These are phyloP conservation scores for Hypoxylon sp. DNA, from an alignment of 2,329 filamentous ascomycete species.

Conservation along the genomic window DNA sequence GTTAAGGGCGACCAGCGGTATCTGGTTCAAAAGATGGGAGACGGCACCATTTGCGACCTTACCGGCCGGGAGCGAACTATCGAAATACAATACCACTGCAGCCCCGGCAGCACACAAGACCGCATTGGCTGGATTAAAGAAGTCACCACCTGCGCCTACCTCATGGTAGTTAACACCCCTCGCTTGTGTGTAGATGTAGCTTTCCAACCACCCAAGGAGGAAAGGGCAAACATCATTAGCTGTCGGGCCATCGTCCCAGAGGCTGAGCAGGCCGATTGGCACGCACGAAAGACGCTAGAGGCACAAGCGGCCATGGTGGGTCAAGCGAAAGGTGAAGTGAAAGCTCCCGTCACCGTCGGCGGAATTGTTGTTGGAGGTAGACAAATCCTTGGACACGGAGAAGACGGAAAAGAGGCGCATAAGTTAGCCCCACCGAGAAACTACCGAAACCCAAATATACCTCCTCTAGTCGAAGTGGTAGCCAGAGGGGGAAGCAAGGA, in stretches of 20 bases:
- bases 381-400: slow-evolving; percentile 56
- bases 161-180: slow-evolving; percentile 92
- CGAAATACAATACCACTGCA: slow-evolving; percentile 83
- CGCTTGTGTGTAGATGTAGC: slow-evolving; percentile 87
- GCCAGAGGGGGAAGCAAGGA: slow-evolving; percentile 57
- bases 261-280: slow-evolving; percentile 55
- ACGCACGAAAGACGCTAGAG: slow-evolving; percentile 49
- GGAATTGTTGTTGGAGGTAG: slow-evolving; percentile 63
- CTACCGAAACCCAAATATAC: slow-evolving; percentile 45
- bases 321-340: slow-evolving; percentile 38
- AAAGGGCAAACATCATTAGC: slow-evolving; percentile 77
- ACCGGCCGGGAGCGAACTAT: slow-evolving; percentile 83
- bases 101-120: slow-evolving; percentile 75
- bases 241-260: slow-evolving; percentile 76
- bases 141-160: slow-evolving; percentile 86
- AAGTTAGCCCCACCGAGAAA: slow-evolving; percentile 57
- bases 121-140: slow-evolving; percentile 94
- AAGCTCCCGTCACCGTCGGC: slow-evolving; percentile 55
- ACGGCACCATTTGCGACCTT: slow-evolving; percentile 85
- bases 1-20: slow-evolving; percentile 86
- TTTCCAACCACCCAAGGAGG: slow-evolving; percentile 82
- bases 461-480: slow-evolving; percentile 54
- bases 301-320: slow-evolving; percentile 50
- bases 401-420: slow-evolving; percentile 57
- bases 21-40: slow-evolving; percentile 81